phyloP scores from a whole-genome alignment of 2,329 filamentous ascomycete genomes.

The Triangularia setosa region DNA sequence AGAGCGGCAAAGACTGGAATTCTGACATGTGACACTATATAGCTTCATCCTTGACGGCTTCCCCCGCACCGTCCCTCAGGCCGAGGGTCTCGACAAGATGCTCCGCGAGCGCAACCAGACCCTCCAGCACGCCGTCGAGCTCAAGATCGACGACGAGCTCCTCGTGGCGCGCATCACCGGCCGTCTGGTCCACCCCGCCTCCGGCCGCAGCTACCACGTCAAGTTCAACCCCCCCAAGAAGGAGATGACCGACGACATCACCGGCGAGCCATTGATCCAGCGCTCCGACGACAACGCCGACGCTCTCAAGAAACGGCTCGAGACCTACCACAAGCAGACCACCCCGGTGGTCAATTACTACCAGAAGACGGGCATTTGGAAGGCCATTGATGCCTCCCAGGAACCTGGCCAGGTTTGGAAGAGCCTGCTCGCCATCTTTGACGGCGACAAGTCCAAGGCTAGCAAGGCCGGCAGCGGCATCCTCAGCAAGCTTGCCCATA shows the following conservation, averaged over 20 bases:
- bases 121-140: constrained; percentile 91
- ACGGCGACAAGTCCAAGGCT: constrained; percentile 54
- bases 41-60: constrained; percentile 99
- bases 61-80: constrained; percentile 92
- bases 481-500: constrained; percentile 38
- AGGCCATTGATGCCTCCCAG: constrained; percentile 90
- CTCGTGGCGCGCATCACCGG: constrained; percentile 95
- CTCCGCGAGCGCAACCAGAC: constrained; percentile 71
- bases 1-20: background rate
- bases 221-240: constrained; percentile 98
- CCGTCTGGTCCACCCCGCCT: constrained; percentile 91
- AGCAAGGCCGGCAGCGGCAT: constrained; percentile 36
- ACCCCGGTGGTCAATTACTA: constrained; percentile 92
- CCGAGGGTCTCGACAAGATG: constrained; percentile 92
- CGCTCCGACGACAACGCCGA: constrained; percentile 96
- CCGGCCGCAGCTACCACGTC: constrained; percentile 94
- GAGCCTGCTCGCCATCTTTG: constrained; percentile 81
- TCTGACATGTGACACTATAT: constrained; percentile 17
- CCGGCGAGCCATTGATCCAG: constrained; percentile 93
- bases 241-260: constrained; percentile 92
- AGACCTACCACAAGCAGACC: constrained; percentile 93
- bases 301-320: constrained; percentile 88
- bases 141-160: constrained; percentile 92
- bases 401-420: constrained; percentile 95
- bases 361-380: constrained; percentile 96